Base-by-base conservation (phyloP, 331 rosid genomes). In the Malus hybrid region DNA sequence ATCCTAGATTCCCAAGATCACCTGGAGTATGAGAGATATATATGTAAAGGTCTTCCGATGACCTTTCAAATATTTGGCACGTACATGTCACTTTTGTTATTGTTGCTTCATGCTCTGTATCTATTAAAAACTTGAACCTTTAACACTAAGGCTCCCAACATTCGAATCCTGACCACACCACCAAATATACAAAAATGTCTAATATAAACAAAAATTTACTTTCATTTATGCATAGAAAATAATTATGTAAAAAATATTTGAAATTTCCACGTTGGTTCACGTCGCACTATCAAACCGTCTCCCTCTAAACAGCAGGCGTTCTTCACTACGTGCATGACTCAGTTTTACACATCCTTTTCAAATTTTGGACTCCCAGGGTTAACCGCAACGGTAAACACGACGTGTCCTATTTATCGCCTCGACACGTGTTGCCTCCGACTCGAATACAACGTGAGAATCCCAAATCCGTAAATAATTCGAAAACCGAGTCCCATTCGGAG, bases 391-490 rank as follows among this genome's bases (percentile, higher is more conserved):
- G 74, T 31, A 22, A 28, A 39, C 57, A 28, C 10, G 71, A 55
- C 82, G 36, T 65, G 78, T 60, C 66, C 14, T 6, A 42, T 9
- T 6, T 15, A 0, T 18, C 10, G 3, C 5, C 69, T 1, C 39
- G 60, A 48, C 55, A 79, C 10, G 50, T 39, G 44, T 46, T 10
- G 3, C 6, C 32, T 20, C 67, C 12, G 50, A 44, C 50, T 44
- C 50, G 50, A 44, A 10, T 3, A 48, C 46, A 39, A 10, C 46
- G 60, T 19, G 50, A 2, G 50, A 76, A 2, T 28, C 65, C 80
- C 80, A 52, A 85, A 2, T 65, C 36, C 67, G 84, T 79, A 85
- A 82, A 81, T 82, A 79, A 65, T 13, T 5, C n/a, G 2, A 73
- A 78, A 79, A 27, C 60, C 12, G 7, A 18, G 42, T 59, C 73